phyloP scores from a whole-genome alignment of 2,329 filamentous ascomycete species.

The Neopestalotiopsis clavispora region DNA sequence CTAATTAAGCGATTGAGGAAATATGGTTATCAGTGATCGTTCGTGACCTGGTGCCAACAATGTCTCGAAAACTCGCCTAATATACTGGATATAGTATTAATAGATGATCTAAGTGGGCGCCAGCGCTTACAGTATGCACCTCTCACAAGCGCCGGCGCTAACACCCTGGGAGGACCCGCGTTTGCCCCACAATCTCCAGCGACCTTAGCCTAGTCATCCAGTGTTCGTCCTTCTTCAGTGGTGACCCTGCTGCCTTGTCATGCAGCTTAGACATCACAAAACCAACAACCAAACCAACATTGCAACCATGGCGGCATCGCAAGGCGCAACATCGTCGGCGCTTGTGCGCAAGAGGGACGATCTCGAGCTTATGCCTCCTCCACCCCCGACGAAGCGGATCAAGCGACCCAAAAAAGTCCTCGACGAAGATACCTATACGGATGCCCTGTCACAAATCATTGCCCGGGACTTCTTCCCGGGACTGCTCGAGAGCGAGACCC shows the following conservation, averaged over 20 bases:
- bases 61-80: too few relatives aligned
- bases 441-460: slow-evolving; percentile 90
- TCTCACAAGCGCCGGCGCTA: too few relatives aligned
- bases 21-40: too few relatives aligned
- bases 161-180: not conserved
- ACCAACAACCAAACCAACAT: not conserved
- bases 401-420: slow-evolving; percentile 88
- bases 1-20: too few relatives aligned
- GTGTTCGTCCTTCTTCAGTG: not conserved
- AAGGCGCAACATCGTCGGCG: slow-evolving; percentile 51
- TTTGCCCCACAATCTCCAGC: not conserved
- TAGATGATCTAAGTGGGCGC: too few relatives aligned
- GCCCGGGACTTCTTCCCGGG: slow-evolving; percentile 97
- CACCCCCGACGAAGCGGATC: slow-evolving; percentile 83
- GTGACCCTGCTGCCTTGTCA: not conserved
- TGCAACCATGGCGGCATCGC: slow-evolving; percentile 46
- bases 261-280: not conserved
- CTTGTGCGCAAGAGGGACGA: slow-evolving; percentile 71
- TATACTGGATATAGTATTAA: too few relatives aligned
- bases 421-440: slow-evolving; percentile 92
- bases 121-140: too few relatives aligned
- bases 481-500: slow-evolving; percentile 80
- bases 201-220: not conserved
- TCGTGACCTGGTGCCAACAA: too few relatives aligned
- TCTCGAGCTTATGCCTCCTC: slow-evolving; percentile 83